Evolutionary conservation across 495 filamentous ascomycete genomes (phyloP), one percentile per base, ranked within the genome.

Genomic region (Terfezia boudieri): DNA sequence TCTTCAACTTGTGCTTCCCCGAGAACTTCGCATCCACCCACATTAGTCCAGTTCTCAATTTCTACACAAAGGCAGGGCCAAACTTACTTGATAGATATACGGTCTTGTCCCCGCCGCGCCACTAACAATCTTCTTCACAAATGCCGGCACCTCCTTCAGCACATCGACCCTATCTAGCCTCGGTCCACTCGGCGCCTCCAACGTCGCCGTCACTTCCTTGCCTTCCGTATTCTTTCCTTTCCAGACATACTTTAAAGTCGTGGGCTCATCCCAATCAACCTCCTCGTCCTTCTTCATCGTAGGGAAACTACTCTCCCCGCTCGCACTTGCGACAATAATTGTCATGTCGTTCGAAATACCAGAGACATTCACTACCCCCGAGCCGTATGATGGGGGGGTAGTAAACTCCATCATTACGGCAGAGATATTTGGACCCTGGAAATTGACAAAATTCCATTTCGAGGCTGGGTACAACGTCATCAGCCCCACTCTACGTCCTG

Each of bases 391-490:
- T 8, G 83, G 79, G n/a, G 90, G 90, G 1, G 90, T 98, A 22
- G 80, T 93, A 68, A 74, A 98, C 67, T 96, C 83, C 90, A 98
- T 98, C 76, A 95, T 75, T 55, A 90, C 66, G 26, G 87, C 89
- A 12, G 86, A 86, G 68, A 82, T 82, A 7, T 72, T 85, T 9
- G 85, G 84, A 4, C 82, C 81, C 65, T 95, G 86, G 72, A 94
- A 96, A 68, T 87, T 79, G 66, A 77, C 69, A 67, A 95, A 96
- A 66, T 88, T 93, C 90, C 90, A 98, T 57, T 77, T 81, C 16
- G 87, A 80, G 55, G 88, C 90, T 81, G 61, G 10, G 37, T 35
- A 12, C n/a, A 51, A 32, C 7, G 26, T 7, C n/a, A 32, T 32
- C 26, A 32, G 26, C 26, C 26, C 26, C 26, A 4, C 26, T 32